A percentile compares a stretch with the other conserved stretches of the same genome.
Evolutionary conservation across 352 stramenopile genomes (phyloP).

Genomic region (Phytopythium vexans): DNA sequence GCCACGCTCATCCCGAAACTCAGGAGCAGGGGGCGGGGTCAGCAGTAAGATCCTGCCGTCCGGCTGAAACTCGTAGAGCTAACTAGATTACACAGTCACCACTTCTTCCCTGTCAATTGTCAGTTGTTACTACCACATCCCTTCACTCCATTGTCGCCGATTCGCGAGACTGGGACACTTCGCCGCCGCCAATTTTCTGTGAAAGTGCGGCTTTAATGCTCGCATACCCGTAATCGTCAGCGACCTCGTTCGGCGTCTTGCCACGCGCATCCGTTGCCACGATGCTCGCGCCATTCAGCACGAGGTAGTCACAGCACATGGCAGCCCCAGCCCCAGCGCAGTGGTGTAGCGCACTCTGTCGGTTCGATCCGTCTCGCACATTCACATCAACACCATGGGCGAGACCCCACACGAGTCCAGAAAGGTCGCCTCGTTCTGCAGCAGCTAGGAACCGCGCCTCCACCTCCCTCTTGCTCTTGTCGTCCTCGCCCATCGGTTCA

Average conservation of each 20-base stretch:
- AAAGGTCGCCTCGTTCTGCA: conserved; percentile 32
- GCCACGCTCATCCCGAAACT: background rate
- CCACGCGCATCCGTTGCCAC: conserved; percentile 43
- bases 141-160: too few species aligned
- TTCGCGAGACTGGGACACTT: too few species aligned
- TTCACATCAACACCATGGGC: conserved; percentile 83
- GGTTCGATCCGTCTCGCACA: conserved; percentile 28
- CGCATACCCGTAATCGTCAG: conserved; percentile 57
- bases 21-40: background rate
- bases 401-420: conserved; percentile 73
- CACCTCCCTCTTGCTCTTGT: conserved; percentile 26
- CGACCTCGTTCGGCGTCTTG: conserved; percentile 54
- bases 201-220: conserved; percentile 60
- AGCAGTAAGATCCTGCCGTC: conserved; percentile 40
- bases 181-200: conserved; percentile 27
- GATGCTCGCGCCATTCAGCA: conserved; percentile 78
- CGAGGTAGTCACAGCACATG: conserved; percentile 70
- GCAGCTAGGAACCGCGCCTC: conserved; percentile 44
- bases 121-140: too few species aligned
- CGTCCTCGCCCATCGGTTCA: conserved; percentile 26
- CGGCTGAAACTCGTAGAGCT: conserved; percentile 21
- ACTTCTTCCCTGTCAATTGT: too few species aligned
- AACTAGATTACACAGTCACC: too few species aligned
- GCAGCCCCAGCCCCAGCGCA: conserved; percentile 32
- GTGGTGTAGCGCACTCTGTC: conserved; percentile 61